Conservation (phyloP, 108 stramenopile species). For the Nitzschia sp. region DNA sequence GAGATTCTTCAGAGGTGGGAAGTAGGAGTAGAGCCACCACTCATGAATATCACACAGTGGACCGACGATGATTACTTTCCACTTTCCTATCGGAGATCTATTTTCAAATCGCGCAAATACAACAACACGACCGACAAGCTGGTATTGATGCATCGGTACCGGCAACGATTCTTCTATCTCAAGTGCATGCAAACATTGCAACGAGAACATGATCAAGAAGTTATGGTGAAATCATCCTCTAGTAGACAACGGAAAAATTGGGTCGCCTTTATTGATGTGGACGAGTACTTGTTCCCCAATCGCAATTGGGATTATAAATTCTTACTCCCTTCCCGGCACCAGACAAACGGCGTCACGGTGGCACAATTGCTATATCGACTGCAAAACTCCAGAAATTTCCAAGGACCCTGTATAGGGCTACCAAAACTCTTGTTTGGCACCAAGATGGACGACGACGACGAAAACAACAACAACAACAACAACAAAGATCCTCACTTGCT, state of each 20-base stretch:
- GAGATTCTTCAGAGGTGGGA: constrained; percentile 34
- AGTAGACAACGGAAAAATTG: constrained; percentile 14
- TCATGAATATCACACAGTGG: constrained; percentile 44
- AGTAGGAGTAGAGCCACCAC: too few species aligned
- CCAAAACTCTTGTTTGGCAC: constrained; percentile 20
- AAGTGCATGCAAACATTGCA: constrained; percentile 38
- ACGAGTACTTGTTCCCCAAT: constrained; percentile 51
- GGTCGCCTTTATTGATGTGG: constrained; percentile 43
- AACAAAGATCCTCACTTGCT: background rate
- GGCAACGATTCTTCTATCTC: constrained; percentile 39
- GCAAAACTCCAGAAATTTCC: background rate
- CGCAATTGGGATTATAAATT: background rate
- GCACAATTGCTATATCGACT: background rate
- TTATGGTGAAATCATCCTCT: background rate
- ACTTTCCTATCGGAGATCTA: constrained; percentile 14
- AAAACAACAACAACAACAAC: background rate
- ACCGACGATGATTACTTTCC: constrained; percentile 28
- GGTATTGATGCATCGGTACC: constrained; percentile 31
- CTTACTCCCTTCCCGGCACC: background rate
- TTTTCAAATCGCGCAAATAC: background rate
- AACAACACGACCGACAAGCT: constrained; percentile 3
- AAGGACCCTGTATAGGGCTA: constrained; percentile 13
- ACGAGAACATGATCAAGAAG: constrained; percentile 8
- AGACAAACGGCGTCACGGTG: background rate
- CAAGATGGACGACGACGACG: background rate